Evolutionary conservation across 2,329 filamentous ascomycete species (phyloP).

Genomic region (Paramyrothecium roridum): DNA sequence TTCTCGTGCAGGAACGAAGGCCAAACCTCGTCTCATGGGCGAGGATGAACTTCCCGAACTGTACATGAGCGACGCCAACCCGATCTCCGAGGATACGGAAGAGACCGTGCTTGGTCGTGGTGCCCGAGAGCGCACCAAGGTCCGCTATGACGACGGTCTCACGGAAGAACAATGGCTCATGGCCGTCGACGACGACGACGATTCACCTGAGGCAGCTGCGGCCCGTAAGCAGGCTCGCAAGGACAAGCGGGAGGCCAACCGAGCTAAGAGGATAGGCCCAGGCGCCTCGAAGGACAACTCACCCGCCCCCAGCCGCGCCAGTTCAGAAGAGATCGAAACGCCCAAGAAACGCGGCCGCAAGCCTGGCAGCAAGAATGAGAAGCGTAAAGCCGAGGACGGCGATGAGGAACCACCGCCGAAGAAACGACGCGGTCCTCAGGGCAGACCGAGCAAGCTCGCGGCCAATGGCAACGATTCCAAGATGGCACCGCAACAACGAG

Average conservation of each 20-base stretch:
- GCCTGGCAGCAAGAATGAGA: constrained; percentile 68
- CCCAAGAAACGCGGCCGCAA: constrained; percentile 85
- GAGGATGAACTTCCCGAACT: constrained; percentile 92
- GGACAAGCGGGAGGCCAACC: constrained; percentile 75
- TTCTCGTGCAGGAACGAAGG: constrained; percentile 56
- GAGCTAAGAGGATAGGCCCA: constrained; percentile 53
- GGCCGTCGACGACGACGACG: constrained; percentile 95
- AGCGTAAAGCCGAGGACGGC: constrained; percentile 81
- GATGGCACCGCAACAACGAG: constrained; percentile 67
- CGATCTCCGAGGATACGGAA: constrained; percentile 73
- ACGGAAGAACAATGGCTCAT: constrained; percentile 99
- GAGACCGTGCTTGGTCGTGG: constrained; percentile 79
- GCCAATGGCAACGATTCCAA: constrained; percentile 34
- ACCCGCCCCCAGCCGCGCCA: constrained; percentile 74
- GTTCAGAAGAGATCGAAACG: constrained; percentile 74
- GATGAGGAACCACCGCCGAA: constrained; percentile 76
- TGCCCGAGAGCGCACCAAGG: constrained; percentile 88
- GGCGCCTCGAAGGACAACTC: constrained; percentile 57
- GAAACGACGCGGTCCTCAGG: constrained; percentile 71
- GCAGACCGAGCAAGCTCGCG: constrained; percentile 60
- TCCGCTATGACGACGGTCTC: constrained; percentile 94
- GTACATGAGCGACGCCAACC: constrained; percentile 83
- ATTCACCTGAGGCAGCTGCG: constrained; percentile 88
- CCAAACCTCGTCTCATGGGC: constrained; percentile 74
- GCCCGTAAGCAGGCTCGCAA: constrained; percentile 84